Conservation (phyloP, 2,329 filamentous ascomycete genomes). For the Verticillium albo-atrum region DNA sequence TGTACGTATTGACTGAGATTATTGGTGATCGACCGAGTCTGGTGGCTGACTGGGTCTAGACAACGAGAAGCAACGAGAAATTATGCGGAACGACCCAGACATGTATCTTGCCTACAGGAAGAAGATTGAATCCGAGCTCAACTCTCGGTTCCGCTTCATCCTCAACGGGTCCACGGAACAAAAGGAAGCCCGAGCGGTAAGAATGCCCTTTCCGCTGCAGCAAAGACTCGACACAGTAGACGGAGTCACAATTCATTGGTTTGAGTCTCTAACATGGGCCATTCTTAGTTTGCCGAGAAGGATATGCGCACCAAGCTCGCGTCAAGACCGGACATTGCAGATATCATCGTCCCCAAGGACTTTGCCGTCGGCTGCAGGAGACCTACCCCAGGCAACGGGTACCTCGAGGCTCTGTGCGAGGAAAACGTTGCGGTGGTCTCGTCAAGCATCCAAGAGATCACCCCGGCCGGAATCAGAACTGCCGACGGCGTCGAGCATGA, state of each 20-base stretch:
- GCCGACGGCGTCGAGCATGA: slow-evolving; percentile 14
- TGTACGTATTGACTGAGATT: slow-evolving; percentile 20
- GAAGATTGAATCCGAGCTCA: slow-evolving; percentile 42
- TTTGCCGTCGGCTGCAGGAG: slow-evolving; percentile 15
- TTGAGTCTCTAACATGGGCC: no score
- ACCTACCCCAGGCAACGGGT: slow-evolving; percentile 14
- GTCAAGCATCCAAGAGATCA: slow-evolving; percentile 18
- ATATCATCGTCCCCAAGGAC: slow-evolving; percentile 18
- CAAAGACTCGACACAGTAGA: no score
- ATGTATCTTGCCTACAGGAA: slow-evolving; percentile 48
- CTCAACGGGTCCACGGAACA: slow-evolving; percentile 42
- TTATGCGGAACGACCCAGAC: slow-evolving; percentile 45
- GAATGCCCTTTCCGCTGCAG: background rate
- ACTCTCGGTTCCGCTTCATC: slow-evolving; percentile 48
- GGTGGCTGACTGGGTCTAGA: background rate
- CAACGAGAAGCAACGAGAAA: slow-evolving; percentile 38
- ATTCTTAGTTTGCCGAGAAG: slow-evolving; percentile 15
- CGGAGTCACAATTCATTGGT: no score
- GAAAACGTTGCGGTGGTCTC: slow-evolving; percentile 34
- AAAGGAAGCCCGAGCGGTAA: slow-evolving; percentile 22
- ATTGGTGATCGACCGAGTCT: background rate
- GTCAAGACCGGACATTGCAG: slow-evolving; percentile 31
- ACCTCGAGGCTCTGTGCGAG: slow-evolving; percentile 21
- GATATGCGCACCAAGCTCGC: slow-evolving; percentile 36
- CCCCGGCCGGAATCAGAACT: slow-evolving; percentile 18